phyloP scores from a whole-genome alignment of 2,329 filamentous ascomycete species.

The Madurella fahalii region DNA sequence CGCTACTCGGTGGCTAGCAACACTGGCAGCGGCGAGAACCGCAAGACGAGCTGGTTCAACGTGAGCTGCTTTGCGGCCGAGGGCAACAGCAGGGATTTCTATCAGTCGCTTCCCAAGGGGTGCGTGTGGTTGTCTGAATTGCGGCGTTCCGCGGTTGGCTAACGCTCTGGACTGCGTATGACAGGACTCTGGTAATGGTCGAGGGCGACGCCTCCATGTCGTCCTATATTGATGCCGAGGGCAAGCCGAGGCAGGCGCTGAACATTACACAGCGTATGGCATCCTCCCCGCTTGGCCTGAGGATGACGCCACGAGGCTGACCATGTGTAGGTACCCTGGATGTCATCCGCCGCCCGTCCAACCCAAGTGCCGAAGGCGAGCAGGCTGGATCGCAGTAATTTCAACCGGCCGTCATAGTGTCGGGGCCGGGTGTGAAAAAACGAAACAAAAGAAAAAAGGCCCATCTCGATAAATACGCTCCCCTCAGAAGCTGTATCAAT shows the following conservation, averaged over 20 bases:
- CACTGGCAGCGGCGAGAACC: conserved; percentile 63
- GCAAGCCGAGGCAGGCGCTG: conserved; percentile 59
- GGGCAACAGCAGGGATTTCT: conserved; percentile 64
- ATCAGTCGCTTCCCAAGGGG: conserved; percentile 79
- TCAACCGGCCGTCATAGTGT: background rate
- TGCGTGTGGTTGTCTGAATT: conserved; percentile 45
- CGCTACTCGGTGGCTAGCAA: conserved; percentile 72
- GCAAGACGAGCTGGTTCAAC: conserved; percentile 80
- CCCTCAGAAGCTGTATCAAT: background rate
- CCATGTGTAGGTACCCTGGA: conserved; percentile 43
- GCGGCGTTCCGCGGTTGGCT: background rate
- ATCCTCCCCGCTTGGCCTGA: background rate
- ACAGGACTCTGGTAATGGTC: conserved; percentile 71
- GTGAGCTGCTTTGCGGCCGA: conserved; percentile 68
- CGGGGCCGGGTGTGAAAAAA: background rate
- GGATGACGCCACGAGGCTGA: background rate
- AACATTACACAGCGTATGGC: conserved; percentile 77
- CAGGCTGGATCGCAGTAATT: conserved; percentile 4
- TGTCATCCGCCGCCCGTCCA: conserved; percentile 36
- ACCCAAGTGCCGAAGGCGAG: conserved; percentile 6
- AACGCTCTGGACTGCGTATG: background rate
- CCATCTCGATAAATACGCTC: conserved; percentile 1
- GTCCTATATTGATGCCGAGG: conserved; percentile 65
- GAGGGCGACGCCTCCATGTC: conserved; percentile 76
- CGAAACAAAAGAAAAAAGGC: too few relatives aligned